phyloP scores from a whole-genome alignment of 2,329 filamentous ascomycete species.

The Fusarium staphyleae region DNA sequence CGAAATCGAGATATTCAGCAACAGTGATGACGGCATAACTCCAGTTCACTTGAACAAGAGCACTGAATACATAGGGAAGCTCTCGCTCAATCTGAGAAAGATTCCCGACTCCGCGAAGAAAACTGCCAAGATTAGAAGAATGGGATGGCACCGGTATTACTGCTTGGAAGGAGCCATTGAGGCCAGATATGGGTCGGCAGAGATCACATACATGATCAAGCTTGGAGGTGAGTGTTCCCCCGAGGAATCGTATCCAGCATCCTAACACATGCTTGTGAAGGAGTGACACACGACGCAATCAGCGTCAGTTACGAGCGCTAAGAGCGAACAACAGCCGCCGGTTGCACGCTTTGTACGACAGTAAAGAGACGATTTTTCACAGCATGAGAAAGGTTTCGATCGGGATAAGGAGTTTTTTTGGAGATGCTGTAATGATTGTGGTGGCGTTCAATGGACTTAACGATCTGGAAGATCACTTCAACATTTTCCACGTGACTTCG shows the following conservation, averaged over 20 bases:
- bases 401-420: not conserved
- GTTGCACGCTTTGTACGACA: conserved; percentile 10
- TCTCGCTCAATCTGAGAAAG: conserved; percentile 47
- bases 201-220: conserved; percentile 49
- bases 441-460: not conserved
- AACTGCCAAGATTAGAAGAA: conserved; percentile 43
- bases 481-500: conserved; percentile 35
- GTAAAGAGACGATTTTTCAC: conserved; percentile 1
- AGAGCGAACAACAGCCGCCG: not conserved
- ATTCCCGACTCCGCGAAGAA: conserved; percentile 45
- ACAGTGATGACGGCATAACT: conserved; percentile 42
- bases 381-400: not conserved
- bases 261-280: conserved; percentile 36
- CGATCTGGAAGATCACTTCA: not conserved
- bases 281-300: conserved; percentile 48
- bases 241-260: not conserved
- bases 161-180: conserved; percentile 49
- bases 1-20: conserved; percentile 49
- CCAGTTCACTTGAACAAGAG: conserved; percentile 43
- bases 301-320: conserved; percentile 46
- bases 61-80: conserved; percentile 45
- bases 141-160: conserved; percentile 49
- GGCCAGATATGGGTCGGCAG: conserved; percentile 49
- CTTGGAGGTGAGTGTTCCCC: conserved; percentile 44
- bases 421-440: too few relatives aligned